phyloP scores from a whole-genome alignment of 257 asterid genomes.

The Mitragyna speciosa region DNA sequence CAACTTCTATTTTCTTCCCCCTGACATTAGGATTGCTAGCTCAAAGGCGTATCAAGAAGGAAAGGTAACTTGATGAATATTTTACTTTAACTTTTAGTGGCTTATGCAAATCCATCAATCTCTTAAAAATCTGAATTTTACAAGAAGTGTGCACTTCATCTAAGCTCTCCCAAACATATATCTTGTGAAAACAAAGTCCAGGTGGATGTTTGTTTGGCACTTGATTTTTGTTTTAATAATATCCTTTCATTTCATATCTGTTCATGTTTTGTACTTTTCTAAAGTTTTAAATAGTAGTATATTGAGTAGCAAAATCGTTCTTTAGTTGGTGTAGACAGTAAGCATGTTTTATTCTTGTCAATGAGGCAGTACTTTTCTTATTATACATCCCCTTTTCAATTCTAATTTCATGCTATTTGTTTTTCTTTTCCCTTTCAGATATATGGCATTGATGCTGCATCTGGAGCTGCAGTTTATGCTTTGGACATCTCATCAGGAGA shows the following conservation, averaged over 20 bases:
- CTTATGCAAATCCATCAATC: neutral
- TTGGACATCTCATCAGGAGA: conserved; percentile 72
- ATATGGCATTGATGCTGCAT: conserved; percentile 97
- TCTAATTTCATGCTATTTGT: neutral
- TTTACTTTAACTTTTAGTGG: neutral
- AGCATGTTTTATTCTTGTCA: neutral
- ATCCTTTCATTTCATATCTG: neutral
- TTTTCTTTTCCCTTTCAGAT: conserved; percentile 51
- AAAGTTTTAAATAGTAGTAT: neutral
- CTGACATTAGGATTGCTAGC: conserved; percentile 68
- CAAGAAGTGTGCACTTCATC: neutral
- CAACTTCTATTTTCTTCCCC: conserved; percentile 65
- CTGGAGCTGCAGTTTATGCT: conserved; percentile 96
- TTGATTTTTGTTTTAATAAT: neutral
- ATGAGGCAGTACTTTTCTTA: neutral
- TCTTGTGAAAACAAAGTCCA: neutral
- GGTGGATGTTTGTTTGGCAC: neutral
- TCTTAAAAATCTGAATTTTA: neutral
- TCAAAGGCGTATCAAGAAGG: conserved; percentile 77
- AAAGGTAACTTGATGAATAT: conserved; percentile 45
- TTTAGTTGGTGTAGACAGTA: neutral
- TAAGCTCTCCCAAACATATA: neutral
- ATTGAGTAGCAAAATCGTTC: neutral
- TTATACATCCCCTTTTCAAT: neutral
- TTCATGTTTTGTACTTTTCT: too few relatives aligned